A percentile compares a stretch with the other conserved stretches of the same genome.
Conservation (phyloP, 345 rosid species). For the Eucalyptus microcorys region DNA sequence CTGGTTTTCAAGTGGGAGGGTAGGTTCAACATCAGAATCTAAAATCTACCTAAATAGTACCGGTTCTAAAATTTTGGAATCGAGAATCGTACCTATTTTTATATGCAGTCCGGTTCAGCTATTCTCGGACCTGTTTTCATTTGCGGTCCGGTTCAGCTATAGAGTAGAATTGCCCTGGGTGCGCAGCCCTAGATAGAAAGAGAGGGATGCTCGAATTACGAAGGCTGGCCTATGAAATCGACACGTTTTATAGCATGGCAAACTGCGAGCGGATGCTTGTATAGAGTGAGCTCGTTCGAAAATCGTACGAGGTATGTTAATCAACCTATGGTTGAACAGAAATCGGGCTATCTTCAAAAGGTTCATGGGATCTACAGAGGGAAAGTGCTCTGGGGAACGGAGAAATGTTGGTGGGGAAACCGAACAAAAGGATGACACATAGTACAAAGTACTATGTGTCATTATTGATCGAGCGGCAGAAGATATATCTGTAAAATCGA, state of each 20-base stretch:
- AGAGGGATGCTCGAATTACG: not conserved
- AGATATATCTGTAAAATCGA: not conserved
- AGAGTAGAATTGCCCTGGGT: too few species aligned
- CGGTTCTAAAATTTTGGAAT: too few species aligned
- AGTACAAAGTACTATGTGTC: not conserved
- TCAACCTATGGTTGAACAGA: not conserved
- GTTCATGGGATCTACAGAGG: not conserved
- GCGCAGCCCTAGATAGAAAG: not conserved
- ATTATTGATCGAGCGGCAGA: not conserved
- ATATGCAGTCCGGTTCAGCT: too few species aligned
- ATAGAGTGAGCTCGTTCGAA: not conserved
- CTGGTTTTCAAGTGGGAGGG: too few species aligned
- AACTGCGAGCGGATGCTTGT: not conserved
- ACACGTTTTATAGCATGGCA: not conserved
- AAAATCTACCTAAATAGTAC: too few species aligned
- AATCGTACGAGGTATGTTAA: not conserved
- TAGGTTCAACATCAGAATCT: too few species aligned
- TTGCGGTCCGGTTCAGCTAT: too few species aligned
- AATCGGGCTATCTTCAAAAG: not conserved
- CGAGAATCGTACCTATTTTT: fast-evolving
- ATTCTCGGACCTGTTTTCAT: fast-evolving
- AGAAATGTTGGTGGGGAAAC: not conserved
- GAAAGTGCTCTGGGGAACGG: not conserved
- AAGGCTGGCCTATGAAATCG: not conserved
- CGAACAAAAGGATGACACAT: not conserved